Base-by-base conservation (phyloP, 805 yeast species). In the Diddensiella santjacobensis region DNA sequence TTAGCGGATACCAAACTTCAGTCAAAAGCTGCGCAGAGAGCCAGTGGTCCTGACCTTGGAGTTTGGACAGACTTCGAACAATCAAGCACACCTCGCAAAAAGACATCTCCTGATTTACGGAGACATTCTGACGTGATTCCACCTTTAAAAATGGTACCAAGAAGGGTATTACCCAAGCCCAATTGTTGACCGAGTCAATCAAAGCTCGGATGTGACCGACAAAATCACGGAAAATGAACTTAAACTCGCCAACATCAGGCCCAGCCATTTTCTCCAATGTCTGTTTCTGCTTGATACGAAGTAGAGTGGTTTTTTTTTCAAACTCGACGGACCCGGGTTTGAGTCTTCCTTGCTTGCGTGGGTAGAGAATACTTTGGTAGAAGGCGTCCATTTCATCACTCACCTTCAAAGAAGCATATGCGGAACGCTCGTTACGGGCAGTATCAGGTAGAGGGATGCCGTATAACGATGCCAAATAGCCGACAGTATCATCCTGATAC, bases 1-100 rank as follows among this genome's bases (percentile, higher is more conserved):
- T 45, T 33, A 59, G 44, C 1, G 39, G 10, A 15, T 57, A 57
- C 64, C 65, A 60, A 11, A 51, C 42, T 1, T 48, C 52, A 1
- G 51, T 42, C 11, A 47, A 40, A 4, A 60, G 33, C 11, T 49
- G 3, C 4, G 35, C 44, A 15, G 22, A 18, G 6, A 53, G 44
- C 23, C 20, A 19, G 8, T 15, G 24, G 19, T 48, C 55, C 3
- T 23, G 11, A 8, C 17, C 10, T 37, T 44, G 50, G 15, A 15
- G 30, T 3, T 36, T 35, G 18, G 49, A 20, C 30, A 55, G 37
- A 4, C 39, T 26, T 17, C 48, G 36, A 8, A 52, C 8, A n/a
- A 48, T 30, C 8, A 44, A 11, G 42, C 47, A 33, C 2, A 41
- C 42, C 37, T 53, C 58, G 13, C 48, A 26, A 41, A 53, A 54